A percentile compares a stretch with the other conserved stretches of the same genome.
Conservation (phyloP, 768 basidiomycete species). For the Fomitopsis serialis region DNA sequence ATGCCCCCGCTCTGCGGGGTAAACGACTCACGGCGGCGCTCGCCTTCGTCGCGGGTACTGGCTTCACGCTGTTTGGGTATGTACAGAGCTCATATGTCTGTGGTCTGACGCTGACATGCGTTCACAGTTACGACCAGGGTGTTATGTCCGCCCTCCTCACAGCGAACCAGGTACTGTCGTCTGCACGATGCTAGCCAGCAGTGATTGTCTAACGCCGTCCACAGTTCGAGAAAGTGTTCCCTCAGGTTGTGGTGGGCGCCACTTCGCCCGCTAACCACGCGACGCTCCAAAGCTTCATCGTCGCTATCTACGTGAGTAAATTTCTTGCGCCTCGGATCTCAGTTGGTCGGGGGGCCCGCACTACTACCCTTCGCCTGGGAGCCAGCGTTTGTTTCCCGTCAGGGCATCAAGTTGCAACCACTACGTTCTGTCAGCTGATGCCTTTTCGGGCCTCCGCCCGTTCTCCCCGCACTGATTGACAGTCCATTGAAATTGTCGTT, state of each 20-base stretch:
- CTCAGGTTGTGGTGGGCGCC: conserved; percentile 40
- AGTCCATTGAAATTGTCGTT: neutral
- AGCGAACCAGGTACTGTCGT: conserved; percentile 37
- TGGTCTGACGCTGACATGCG: neutral
- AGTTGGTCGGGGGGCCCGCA: no score
- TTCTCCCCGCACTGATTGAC: neutral
- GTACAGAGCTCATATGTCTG: conserved; percentile 3
- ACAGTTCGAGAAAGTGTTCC: conserved; percentile 55
- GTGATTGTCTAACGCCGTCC: neutral
- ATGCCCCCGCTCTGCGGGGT: conserved; percentile 35
- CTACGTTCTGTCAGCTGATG: neutral
- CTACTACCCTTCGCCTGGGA: neutral
- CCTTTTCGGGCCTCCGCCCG: neutral
- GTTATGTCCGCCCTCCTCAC: conserved; percentile 66
- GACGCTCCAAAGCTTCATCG: conserved; percentile 52
- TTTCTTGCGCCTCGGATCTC: neutral
- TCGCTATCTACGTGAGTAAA: conserved; percentile 48
- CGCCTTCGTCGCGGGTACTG: conserved; percentile 53
- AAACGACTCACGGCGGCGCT: conserved; percentile 40
- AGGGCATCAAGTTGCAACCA: no score
- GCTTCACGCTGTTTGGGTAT: conserved; percentile 60
- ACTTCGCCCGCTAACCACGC: conserved; percentile 39
- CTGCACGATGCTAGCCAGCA: neutral
- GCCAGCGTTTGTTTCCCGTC: neutral
- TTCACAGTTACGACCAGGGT: conserved; percentile 57